Evolutionary conservation across 345 rosid genomes (phyloP).

Genomic region (Pistacia vera): DNA sequence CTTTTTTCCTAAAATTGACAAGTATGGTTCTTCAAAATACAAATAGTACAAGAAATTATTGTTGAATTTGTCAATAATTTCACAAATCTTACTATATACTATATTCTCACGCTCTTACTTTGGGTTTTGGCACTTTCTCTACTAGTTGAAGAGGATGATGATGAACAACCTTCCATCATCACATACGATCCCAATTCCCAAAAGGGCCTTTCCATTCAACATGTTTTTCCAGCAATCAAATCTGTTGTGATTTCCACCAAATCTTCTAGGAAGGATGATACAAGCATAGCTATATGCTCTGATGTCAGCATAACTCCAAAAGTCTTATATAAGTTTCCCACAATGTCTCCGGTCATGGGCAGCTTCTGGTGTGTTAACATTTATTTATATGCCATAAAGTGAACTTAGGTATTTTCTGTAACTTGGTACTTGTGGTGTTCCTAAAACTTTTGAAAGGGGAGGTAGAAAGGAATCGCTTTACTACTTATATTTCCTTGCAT

Average conservation of each 20-base stretch:
- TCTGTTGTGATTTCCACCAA: constrained; percentile 14
- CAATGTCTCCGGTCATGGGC: not conserved
- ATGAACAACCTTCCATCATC: not conserved
- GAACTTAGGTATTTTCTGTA: not conserved
- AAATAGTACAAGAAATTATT: no score
- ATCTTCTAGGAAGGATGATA: constrained; percentile 12
- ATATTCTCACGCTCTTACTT: no score
- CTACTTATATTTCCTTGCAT: constrained; percentile 33
- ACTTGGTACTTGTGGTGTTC: not conserved
- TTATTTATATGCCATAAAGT: not conserved
- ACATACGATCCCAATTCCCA: not conserved
- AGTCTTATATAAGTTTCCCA: not conserved
- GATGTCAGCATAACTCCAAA: constrained; percentile 8
- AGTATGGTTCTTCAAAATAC: no score
- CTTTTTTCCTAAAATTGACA: no score
- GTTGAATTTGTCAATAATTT: no score
- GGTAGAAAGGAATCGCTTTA: not conserved
- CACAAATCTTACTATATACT: no score
- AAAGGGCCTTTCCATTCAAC: constrained; percentile 20
- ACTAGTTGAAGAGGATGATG: constrained; percentile 1
- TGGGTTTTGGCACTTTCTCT: no score
- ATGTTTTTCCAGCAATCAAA: constrained; percentile 17
- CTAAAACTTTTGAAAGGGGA: constrained; percentile 3
- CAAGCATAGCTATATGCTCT: not conserved
- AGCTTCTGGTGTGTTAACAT: constrained; percentile 2